Base-by-base conservation (phyloP, 73 alveolate species). In the Tetrahymena elliotti region DNA sequence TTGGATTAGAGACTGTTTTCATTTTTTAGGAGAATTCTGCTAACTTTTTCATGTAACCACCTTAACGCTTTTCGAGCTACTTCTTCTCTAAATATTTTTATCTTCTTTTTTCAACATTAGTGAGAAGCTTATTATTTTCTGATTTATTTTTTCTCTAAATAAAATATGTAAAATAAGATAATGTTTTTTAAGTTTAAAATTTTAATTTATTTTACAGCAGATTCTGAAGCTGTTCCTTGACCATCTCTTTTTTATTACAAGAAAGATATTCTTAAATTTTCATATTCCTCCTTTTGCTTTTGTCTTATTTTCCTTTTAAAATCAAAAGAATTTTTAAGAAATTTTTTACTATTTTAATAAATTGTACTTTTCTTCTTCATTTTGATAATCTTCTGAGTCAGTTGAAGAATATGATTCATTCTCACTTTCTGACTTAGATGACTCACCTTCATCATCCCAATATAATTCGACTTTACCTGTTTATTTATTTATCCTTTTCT, bases 241-340 rank as follows among this genome's bases (percentile, higher is more conserved):
- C 96, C 96, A 35, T 88, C 94, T 93, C 93, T 83, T 52, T 96
- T 97, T 83, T 95, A 96, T 84, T 93, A 52, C 8, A 97, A 84
- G 27, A 68, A 38, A 8, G 97, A 97, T 52, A 96, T 96, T 94
- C 95, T 96, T 52, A 97, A 95, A 24, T 94, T 93, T 83, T 95
- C 93, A 95, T 96, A 96, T 93, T 96, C 97, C 34, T 97, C 97
- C 34, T 94, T 52, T 53, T 93, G 93, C 68, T 96, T 38, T 95
- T 96, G 39, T 84, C 96, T 96, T 18, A 95, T 38, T 15, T 41
- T 33, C 93, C 96, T 93, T 93, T 33, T 20, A 68, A 88, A 10
- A 92, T 33, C 10, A 93, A 92, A 20, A 83, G 84, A 35, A 88
- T 35, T 20, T n/a, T 13, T 93, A 27, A 39, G 20, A 35, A 88